These are phyloP conservation scores for Carex pumila DNA, from an alignment of 176 grass and related monocot species.

Conservation along the genomic window DNA sequence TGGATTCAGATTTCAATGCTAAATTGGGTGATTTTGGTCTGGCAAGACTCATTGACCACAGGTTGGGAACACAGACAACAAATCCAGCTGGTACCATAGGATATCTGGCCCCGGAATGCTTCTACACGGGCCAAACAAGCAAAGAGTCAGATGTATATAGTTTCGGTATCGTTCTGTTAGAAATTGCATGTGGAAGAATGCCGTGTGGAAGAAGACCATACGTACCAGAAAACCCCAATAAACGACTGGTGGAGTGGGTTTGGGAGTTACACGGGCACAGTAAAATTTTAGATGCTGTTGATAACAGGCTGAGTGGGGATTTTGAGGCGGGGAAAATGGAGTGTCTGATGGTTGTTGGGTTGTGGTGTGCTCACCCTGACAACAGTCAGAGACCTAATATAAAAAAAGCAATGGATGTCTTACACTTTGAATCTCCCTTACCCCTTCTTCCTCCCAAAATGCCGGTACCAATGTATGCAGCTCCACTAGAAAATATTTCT, in stretches of 20 bases:
- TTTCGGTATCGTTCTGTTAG: conserved; percentile 45
- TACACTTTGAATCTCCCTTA: conserved; percentile 32
- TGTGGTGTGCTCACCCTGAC: conserved; percentile 61
- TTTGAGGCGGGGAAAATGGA: conserved; percentile 34
- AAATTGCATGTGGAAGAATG: conserved; percentile 32
- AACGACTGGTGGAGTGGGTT: conserved; percentile 33
- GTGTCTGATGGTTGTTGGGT: conserved; percentile 33
- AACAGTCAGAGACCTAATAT: conserved; percentile 31
- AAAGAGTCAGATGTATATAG: conserved; percentile 42
- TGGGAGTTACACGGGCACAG: conserved; percentile 29
- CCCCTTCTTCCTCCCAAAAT: conserved; percentile 41
- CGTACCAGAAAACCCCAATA: not conserved
- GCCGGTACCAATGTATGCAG: conserved; percentile 43
- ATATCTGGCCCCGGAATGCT: conserved; percentile 22
- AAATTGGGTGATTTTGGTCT: conserved; percentile 32
- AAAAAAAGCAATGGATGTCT: conserved; percentile 21
- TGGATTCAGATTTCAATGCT: conserved; percentile 18
- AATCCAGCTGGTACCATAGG: conserved; percentile 13
- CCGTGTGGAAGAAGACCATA: conserved; percentile 12
- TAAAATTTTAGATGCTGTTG: conserved; percentile 22
- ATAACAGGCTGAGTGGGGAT: conserved; percentile 18
- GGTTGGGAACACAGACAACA: conserved; percentile 8
- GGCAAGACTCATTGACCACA: conserved; percentile 24
- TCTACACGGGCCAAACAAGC: conserved; percentile 27
- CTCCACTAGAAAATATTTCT: not conserved